phyloP scores from a whole-genome alignment of 805 yeast genomes.

The Clavispora asparagi region DNA sequence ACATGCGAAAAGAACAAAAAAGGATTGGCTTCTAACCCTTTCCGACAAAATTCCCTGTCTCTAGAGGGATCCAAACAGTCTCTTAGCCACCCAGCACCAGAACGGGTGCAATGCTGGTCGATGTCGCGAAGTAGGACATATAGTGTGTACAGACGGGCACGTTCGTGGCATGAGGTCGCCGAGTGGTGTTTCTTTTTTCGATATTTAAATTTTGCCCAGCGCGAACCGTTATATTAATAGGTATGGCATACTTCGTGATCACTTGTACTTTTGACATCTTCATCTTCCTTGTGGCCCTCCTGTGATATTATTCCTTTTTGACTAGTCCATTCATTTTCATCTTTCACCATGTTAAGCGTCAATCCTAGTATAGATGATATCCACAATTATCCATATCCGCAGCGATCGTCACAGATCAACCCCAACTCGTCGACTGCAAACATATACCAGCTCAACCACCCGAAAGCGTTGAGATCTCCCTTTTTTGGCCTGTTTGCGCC shows the following conservation, averaged over 20 bases:
- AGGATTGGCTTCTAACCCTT: too few species aligned
- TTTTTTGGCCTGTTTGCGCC: constrained; percentile 19
- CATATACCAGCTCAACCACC: constrained; percentile 23
- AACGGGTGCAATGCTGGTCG: background rate
- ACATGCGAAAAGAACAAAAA: too few species aligned
- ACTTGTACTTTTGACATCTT: background rate
- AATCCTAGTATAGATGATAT: constrained; percentile 14
- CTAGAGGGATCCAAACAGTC: too few species aligned
- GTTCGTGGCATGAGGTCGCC: background rate
- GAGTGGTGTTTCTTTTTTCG: constrained; percentile 1
- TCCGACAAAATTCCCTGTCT: too few species aligned
- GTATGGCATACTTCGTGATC: background rate
- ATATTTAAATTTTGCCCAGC: background rate
- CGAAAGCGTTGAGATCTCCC: constrained; percentile 14
- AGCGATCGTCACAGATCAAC: constrained; percentile 23
- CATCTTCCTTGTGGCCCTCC: background rate
- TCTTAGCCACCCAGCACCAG: background rate
- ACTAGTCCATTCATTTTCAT: background rate
- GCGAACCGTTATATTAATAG: background rate
- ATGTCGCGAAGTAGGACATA: background rate
- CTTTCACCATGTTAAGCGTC: constrained; percentile 11
- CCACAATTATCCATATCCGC: constrained; percentile 10
- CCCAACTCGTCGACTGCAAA: constrained; percentile 35
- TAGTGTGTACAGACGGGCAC: background rate
- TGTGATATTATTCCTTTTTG: background rate